Evolutionary conservation across 768 basidiomycete species (phyloP), one percentile per base, ranked within the genome.

Genomic region (Tricholoma sp.): DNA sequence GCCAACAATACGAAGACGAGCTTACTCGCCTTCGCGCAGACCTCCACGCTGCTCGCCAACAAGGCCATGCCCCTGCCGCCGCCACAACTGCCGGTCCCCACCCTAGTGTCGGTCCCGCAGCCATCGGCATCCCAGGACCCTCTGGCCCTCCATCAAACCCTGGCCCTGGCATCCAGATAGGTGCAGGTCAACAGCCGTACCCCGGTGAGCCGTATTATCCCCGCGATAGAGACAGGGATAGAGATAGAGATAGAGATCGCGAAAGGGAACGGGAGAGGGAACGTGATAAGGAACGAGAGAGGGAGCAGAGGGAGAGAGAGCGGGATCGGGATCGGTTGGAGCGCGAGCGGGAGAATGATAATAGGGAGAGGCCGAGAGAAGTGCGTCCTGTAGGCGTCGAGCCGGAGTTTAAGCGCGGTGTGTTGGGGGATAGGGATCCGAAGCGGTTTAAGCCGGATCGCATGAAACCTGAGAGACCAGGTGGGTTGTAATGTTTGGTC

Each of bases 1-100:
- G 92, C 37, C 82, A 86, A 57, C 84, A 87, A 66, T 95, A 91
- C 64, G 94, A 96, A 66, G 86, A 89, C 1, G 94, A 96, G 61
- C 76, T 95, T 57, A 71, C 74, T 3, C 78, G 85, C 31, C 78
- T 92, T 18, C 80, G 91, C 33, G 72, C 80, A 4, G 89, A 91
- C 65, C 74, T 88, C 37, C 79, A 86, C 57, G 73, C 80, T 1
- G 66, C 76, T 12, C 79, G 83, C 6, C 76, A 75, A 57, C 47
- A 28, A 9, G 24, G 20, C 15, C 47, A 48, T 39, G 18, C 49
- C 6, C n/a, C 58, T 42, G 42, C 39, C 18, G n/a, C 53, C 24
- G 32, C 48, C 52, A 12, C 60, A 52, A 42, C 57, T 48, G 31
- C 52, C 34, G 63, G 72, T 39, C 55, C 64, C 48, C 63, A 68